These are phyloP conservation scores for Aphanocladium album DNA, from an alignment of 2,329 filamentous ascomycete species.

Conservation along the genomic window DNA sequence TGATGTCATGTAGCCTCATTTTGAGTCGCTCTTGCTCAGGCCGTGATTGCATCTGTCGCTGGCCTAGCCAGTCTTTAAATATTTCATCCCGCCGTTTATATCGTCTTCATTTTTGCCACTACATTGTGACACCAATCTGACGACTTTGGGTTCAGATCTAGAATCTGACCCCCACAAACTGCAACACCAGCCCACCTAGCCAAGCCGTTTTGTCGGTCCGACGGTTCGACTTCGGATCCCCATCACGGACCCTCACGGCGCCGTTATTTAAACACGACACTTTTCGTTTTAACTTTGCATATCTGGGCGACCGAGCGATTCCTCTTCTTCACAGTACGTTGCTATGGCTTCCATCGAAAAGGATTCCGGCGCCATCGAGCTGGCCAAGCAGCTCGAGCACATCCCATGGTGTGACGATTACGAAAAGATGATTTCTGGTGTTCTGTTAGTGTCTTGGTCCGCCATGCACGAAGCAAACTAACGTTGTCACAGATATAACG, in stretches of 20 bases:
- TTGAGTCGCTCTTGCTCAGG: neutral
- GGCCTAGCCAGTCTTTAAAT: neutral
- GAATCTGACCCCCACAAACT: slow-evolving; percentile 5
- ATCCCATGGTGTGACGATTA: slow-evolving; percentile 56
- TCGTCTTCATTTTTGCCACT: neutral
- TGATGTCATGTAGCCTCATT: neutral
- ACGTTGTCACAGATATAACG: slow-evolving; percentile 41
- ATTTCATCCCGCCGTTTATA: neutral
- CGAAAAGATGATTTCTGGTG: slow-evolving; percentile 60
- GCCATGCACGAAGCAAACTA: neutral
- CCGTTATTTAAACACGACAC: neutral
- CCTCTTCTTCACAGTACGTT: neutral
- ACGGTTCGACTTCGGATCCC: slow-evolving; percentile 7
- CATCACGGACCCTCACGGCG: neutral
- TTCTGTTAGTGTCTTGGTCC: slow-evolving; percentile 41
- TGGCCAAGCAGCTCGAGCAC: slow-evolving; percentile 44
- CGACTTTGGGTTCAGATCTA: neutral
- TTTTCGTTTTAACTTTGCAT: neutral
- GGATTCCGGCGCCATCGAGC: slow-evolving; percentile 36
- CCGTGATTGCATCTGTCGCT: neutral
- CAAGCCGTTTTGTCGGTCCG: slow-evolving; percentile 9
- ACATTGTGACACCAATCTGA: neutral
- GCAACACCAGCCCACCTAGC: neutral
- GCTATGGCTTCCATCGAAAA: slow-evolving; percentile 30
- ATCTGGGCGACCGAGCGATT: neutral